phyloP scores from a whole-genome alignment of 352 stramenopile species.

The Pythium dissotocum region DNA sequence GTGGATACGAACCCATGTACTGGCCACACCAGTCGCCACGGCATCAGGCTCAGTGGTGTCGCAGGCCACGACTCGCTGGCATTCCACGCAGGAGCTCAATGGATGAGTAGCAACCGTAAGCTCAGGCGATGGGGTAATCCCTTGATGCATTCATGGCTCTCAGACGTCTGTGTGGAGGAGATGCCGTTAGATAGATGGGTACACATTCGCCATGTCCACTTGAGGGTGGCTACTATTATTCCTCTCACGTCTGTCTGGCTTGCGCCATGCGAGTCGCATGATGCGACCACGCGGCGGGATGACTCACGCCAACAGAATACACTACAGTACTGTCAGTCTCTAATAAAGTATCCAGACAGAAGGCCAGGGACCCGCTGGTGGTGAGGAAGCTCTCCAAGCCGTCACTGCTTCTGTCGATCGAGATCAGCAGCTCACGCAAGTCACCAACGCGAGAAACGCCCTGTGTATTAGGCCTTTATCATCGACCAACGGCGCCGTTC shows the following conservation, averaged over 20 bases:
- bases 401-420: neutral
- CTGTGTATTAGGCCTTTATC: neutral
- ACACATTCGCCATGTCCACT: neutral
- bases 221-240: neutral
- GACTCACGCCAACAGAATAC: neutral
- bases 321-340: neutral
- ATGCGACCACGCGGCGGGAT: neutral
- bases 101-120: too few species aligned
- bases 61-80: too few species aligned
- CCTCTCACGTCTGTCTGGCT: too few species aligned
- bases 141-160: neutral
- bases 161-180: neutral
- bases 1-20: conserved; percentile 1
- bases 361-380: neutral
- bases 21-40: neutral
- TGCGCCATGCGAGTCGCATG: neutral
- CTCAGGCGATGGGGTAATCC: too few species aligned
- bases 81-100: too few species aligned
- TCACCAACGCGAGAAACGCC: neutral
- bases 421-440: neutral
- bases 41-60: too few species aligned
- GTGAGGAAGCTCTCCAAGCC: neutral
- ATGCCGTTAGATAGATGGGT: neutral
- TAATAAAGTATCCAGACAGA: neutral
- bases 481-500: neutral